These are phyloP conservation scores for Piedraia hortae DNA, from an alignment of 2,329 filamentous ascomycete genomes.

Conservation along the genomic window DNA sequence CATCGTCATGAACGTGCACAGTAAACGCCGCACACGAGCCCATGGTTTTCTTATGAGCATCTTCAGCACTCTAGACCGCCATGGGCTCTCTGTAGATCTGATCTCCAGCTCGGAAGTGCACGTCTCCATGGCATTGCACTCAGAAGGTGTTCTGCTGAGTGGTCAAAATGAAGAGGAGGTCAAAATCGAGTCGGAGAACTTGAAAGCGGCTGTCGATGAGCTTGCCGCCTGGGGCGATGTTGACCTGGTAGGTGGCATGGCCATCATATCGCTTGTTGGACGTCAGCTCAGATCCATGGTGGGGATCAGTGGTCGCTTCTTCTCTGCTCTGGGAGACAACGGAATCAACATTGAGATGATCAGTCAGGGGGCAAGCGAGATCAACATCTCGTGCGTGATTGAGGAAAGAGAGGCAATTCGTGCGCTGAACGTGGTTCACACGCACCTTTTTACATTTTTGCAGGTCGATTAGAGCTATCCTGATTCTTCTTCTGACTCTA, in stretches of 20 bases:
- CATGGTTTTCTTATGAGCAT: constrained; percentile 90
- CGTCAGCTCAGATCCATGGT: constrained; percentile 93
- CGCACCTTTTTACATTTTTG: constrained; percentile 85
- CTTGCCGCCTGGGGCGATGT: constrained; percentile 64
- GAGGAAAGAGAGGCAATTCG: constrained; percentile 71
- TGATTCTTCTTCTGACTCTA: constrained; percentile 5
- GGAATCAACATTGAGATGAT: constrained; percentile 99
- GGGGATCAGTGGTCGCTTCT: constrained; percentile 82
- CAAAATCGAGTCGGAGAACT: constrained; percentile 19
- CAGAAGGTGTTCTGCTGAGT: constrained; percentile 30
- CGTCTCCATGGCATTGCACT: constrained; percentile 88
- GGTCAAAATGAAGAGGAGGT: constrained; percentile 20
- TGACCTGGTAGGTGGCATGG: constrained; percentile 74
- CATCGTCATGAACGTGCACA: constrained; percentile 90
- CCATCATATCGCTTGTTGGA: constrained; percentile 80
- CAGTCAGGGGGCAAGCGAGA: constrained; percentile 91
- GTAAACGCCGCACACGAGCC: constrained; percentile 83
- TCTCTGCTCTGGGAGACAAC: constrained; percentile 75
- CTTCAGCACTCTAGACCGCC: constrained; percentile 68
- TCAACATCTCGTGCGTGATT: constrained; percentile 97
- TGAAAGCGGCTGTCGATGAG: constrained; percentile 32
- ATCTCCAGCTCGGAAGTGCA: constrained; percentile 94
- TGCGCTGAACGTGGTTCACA: constrained; percentile 88
- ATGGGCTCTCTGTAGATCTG: constrained; percentile 74
- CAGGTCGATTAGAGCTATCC: not conserved